Conservation (phyloP, 2,329 filamentous ascomycete genomes). For the Phyllosticta citrichinensis region DNA sequence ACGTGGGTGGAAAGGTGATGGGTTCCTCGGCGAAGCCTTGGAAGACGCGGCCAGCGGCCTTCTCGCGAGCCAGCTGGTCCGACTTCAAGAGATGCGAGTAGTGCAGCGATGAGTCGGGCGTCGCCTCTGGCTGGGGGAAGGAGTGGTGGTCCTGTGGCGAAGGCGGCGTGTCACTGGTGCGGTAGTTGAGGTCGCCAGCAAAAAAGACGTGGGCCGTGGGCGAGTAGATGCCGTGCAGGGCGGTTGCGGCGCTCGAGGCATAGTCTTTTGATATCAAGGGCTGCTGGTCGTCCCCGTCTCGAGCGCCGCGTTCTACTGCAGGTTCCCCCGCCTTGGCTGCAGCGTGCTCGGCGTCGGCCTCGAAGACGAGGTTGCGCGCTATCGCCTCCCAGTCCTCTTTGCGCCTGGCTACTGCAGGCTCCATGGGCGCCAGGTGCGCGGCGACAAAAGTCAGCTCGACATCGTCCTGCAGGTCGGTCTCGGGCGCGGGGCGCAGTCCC, state of each 20-base stretch:
- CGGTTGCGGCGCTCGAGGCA: constrained; percentile 17
- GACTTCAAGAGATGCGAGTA: constrained; percentile 56
- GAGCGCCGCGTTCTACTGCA: neutral
- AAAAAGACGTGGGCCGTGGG: constrained; percentile 72
- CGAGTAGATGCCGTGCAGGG: constrained; percentile 60
- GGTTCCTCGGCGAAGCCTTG: constrained; percentile 68
- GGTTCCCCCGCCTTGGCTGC: neutral
- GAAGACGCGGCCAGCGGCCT: constrained; percentile 56
- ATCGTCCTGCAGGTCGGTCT: constrained; percentile 25
- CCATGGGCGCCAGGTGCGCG: constrained; percentile 82
- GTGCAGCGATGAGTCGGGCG: constrained; percentile 45
- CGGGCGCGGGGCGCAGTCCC: constrained; percentile 35
- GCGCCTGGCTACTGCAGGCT: constrained; percentile 61
- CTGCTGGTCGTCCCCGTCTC: constrained; percentile 14
- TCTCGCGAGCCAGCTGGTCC: constrained; percentile 74
- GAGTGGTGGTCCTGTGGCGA: constrained; percentile 42
- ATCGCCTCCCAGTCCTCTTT: constrained; percentile 87
- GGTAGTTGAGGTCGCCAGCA: constrained; percentile 90
- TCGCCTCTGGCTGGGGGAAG: constrained; percentile 46
- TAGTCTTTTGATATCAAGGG: constrained; percentile 20
- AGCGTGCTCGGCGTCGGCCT: constrained; percentile 3
- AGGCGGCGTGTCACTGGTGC: constrained; percentile 61
- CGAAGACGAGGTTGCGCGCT: constrained; percentile 69
- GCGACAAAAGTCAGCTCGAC: constrained; percentile 74
- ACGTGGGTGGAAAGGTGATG: constrained; percentile 79